phyloP scores from a whole-genome alignment of 1,139 yeast species.

The Saccharomyces hybrid region DNA sequence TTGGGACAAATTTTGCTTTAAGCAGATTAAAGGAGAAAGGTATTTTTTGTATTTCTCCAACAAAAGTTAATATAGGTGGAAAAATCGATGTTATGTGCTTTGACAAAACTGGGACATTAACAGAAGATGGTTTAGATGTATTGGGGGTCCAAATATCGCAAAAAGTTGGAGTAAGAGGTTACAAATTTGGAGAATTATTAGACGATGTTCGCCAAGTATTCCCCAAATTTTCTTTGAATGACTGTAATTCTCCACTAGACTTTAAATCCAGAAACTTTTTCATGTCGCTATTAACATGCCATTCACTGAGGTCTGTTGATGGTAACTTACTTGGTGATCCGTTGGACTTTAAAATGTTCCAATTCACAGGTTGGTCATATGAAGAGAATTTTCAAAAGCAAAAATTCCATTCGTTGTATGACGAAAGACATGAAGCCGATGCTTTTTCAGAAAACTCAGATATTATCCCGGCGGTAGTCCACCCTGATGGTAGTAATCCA shows the following conservation, averaged over 20 bases:
- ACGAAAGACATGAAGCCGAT: constrained; percentile 32
- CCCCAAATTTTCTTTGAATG: constrained; percentile 24
- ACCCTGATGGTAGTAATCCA: constrained; percentile 33
- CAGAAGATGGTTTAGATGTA: constrained; percentile 93
- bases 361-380: constrained; percentile 70
- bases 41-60: constrained; percentile 88
- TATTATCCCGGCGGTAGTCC: constrained; percentile 42
- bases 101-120: constrained; percentile 94
- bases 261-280: constrained; percentile 27
- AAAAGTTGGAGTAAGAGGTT: constrained; percentile 45
- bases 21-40: constrained; percentile 58
- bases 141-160: constrained; percentile 60
- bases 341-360: constrained; percentile 85
- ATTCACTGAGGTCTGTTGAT: constrained; percentile 73
- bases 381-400: constrained; percentile 50
- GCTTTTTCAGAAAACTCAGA: constrained; percentile 36
- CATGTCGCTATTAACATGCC: constrained; percentile 72
- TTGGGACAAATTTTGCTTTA: constrained; percentile 90
- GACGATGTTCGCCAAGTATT: constrained; percentile 32
- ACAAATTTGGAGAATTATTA: constrained; percentile 43
- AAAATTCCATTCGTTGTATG: constrained; percentile 32
- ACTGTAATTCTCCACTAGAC: constrained; percentile 25
- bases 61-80: constrained; percentile 90
- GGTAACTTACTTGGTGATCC: constrained; percentile 87
- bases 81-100: constrained; percentile 84